Evolutionary conservation across 768 basidiomycete species (phyloP).

Genomic region (Leccinellum albellum): DNA sequence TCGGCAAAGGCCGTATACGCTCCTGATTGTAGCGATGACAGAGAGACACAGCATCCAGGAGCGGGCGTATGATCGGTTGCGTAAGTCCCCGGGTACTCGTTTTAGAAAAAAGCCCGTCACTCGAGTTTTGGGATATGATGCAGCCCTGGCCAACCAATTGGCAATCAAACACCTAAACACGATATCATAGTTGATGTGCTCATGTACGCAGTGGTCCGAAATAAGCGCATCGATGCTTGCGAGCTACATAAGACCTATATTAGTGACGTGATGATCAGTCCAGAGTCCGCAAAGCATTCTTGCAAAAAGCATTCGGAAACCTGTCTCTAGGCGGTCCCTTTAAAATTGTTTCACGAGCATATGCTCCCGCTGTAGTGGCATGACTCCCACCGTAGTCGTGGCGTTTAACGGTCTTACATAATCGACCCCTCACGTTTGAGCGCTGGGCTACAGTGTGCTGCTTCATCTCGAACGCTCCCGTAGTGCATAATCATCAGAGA

Average conservation of each 20-base stretch:
- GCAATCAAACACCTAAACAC: neutral
- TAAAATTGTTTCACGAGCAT: too few relatives aligned
- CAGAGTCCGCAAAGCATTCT: neutral
- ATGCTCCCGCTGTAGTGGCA: too few relatives aligned
- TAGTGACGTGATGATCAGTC: neutral
- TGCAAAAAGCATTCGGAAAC: neutral
- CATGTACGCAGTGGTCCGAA: neutral
- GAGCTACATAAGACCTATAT: neutral
- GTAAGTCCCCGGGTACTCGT: neutral
- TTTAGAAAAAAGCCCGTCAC: neutral
- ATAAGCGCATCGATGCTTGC: neutral
- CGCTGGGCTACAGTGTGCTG: too few relatives aligned
- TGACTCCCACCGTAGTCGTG: too few relatives aligned
- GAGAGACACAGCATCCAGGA: neutral
- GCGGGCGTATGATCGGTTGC: neutral
- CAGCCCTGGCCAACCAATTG: neutral
- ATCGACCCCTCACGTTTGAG: too few relatives aligned
- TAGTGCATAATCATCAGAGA: too few relatives aligned
- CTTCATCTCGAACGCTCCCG: too few relatives aligned
- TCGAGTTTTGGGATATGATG: neutral
- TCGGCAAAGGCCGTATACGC: constrained; percentile 10
- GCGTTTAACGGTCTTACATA: too few relatives aligned
- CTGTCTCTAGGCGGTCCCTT: neutral
- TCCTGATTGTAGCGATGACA: neutral
- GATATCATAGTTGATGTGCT: neutral